Evolutionary conservation across 352 stramenopile species (phyloP).

Genomic region (Globisporangium carolinianum): DNA sequence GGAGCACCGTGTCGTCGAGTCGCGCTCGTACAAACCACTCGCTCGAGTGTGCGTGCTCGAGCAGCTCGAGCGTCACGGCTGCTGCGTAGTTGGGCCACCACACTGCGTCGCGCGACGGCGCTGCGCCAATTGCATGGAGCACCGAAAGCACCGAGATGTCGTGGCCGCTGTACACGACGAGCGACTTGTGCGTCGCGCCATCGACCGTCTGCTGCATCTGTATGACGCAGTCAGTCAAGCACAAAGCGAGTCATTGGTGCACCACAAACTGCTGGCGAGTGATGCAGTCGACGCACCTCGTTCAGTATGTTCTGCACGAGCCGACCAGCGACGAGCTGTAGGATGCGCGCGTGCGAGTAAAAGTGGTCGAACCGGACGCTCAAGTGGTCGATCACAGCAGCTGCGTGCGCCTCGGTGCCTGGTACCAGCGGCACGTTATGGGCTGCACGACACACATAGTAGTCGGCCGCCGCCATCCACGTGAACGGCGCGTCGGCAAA

Average conservation of each 20-base stretch:
- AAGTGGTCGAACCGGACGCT: constrained; percentile 78
- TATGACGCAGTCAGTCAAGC: not conserved
- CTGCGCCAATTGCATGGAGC: constrained; percentile 51
- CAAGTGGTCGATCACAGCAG: constrained; percentile 42
- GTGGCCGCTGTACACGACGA: constrained; percentile 79
- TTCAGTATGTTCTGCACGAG: constrained; percentile 55
- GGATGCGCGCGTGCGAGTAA: constrained; percentile 62
- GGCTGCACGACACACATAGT: constrained; percentile 64
- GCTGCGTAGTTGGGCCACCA: constrained; percentile 78
- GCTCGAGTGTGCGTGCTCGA: constrained; percentile 42
- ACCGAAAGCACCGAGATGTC: constrained; percentile 73
- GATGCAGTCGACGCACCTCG: constrained; percentile 21
- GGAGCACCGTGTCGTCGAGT: constrained; percentile 40
- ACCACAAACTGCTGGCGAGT: no score
- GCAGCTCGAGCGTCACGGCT: constrained; percentile 55
- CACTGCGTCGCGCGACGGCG: constrained; percentile 30
- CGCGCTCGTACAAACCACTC: constrained; percentile 51
- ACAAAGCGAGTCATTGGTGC: not conserved
- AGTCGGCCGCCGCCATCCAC: constrained; percentile 66
- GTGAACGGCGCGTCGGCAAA: constrained; percentile 38
- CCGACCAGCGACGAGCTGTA: constrained; percentile 51
- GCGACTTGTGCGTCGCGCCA: constrained; percentile 30
- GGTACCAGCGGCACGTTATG: constrained; percentile 44
- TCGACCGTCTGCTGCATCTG: constrained; percentile 37
- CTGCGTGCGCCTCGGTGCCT: constrained; percentile 35